phyloP scores from a whole-genome alignment of 1,284 basidiomycete genomes.

The Cystobasidium pallidum region DNA sequence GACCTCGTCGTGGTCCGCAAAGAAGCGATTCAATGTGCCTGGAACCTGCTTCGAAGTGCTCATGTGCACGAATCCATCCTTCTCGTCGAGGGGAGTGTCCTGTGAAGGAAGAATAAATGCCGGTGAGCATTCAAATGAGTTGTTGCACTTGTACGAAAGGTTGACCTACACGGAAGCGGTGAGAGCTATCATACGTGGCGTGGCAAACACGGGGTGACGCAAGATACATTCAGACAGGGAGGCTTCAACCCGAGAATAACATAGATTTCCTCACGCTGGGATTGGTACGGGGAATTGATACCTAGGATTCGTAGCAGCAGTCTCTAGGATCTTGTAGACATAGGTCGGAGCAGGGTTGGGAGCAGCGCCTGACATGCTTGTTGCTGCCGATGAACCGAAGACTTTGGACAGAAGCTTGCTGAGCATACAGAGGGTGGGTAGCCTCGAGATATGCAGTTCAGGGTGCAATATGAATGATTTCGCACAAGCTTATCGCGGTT shows the following conservation, averaged over 20 bases:
- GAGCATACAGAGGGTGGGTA: slow-evolving; percentile 14
- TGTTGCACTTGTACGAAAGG: no score
- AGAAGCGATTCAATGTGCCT: slow-evolving; percentile 50
- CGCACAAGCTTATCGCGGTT: no score
- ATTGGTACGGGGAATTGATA: slow-evolving; percentile 42
- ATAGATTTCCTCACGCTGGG: slow-evolving; percentile 18
- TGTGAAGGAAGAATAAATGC: not conserved
- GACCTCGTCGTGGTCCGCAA: slow-evolving; percentile 46
- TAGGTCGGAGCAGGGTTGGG: slow-evolving; percentile 35
- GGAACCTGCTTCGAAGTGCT: slow-evolving; percentile 48
- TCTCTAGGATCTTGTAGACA: slow-evolving; percentile 44
- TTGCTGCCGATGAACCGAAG: slow-evolving; percentile 28
- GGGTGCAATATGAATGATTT: no score
- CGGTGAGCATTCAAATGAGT: no score
- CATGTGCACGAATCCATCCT: slow-evolving; percentile 52
- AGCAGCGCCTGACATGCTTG: slow-evolving; percentile 24
- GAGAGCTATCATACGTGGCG: slow-evolving; percentile 31
- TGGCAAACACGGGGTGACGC: not conserved
- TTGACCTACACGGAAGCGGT: slow-evolving; percentile 22
- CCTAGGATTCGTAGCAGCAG: slow-evolving; percentile 36
- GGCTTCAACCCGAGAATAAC: not conserved
- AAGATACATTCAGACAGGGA: not conserved
- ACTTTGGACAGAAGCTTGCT: slow-evolving; percentile 6
- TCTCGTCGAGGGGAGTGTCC: slow-evolving; percentile 46
- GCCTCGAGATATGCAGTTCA: not conserved